Evolutionary conservation across 2,329 filamentous ascomycete species (phyloP).

Genomic region (Aspergillus cejpii): DNA sequence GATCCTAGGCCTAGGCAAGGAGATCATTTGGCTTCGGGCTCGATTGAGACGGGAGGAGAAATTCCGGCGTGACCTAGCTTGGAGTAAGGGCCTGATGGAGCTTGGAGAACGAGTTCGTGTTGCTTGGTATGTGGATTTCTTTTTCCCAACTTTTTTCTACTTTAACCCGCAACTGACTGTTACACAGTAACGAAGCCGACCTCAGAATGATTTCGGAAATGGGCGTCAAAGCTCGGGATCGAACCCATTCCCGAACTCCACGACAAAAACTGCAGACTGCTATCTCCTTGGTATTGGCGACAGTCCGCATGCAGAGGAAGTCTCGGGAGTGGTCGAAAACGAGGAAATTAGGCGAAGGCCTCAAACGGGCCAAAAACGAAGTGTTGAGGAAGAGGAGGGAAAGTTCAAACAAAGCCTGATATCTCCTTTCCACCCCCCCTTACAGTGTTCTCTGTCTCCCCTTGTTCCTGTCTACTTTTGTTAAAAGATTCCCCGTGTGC

Average conservation of each 20-base stretch:
- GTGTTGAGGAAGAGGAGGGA: constrained; percentile 36
- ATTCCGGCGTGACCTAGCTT: constrained; percentile 72
- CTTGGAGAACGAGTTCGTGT: constrained; percentile 58
- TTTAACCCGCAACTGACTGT: constrained; percentile 6
- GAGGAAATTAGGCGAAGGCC: constrained; percentile 40
- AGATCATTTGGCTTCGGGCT: constrained; percentile 85
- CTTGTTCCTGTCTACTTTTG: constrained; percentile 11
- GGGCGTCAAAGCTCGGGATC: constrained; percentile 52
- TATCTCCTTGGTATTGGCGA: constrained; percentile 40
- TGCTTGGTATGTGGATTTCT: constrained; percentile 65
- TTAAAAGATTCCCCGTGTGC: background rate
- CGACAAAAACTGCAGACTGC: constrained; percentile 40
- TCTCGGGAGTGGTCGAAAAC: constrained; percentile 41
- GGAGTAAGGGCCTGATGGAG: constrained; percentile 80
- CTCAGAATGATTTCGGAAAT: constrained; percentile 79
- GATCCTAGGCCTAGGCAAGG: constrained; percentile 74
- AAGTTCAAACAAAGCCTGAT: constrained; percentile 18
- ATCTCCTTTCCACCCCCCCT: background rate
- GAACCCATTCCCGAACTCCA: constrained; percentile 28
- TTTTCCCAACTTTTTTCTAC: constrained; percentile 5
- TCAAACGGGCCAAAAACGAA: constrained; percentile 40
- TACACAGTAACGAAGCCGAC: constrained; percentile 77
- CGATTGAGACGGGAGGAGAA: constrained; percentile 71
- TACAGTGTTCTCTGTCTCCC: constrained; percentile 5
- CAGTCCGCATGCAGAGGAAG: constrained; percentile 43